Evolutionary conservation across 257 asterid species (phyloP), one percentile per base, ranked within the genome.

Genomic region (Catharanthus roseus): DNA sequence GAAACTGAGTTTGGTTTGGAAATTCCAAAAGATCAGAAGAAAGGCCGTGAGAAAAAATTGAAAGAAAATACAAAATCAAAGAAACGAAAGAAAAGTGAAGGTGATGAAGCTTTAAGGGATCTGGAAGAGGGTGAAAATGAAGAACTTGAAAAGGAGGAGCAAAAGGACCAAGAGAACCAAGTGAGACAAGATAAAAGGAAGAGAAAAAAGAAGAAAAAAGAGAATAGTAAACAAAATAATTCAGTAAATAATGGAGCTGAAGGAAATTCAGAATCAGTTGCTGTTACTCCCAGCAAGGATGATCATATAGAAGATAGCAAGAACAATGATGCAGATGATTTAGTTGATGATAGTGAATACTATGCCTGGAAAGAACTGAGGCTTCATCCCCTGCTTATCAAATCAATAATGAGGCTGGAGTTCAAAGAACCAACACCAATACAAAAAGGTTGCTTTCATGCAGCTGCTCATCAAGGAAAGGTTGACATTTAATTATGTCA

Each of bases 401-500:
- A 87, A 87, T 88, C 97, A 38, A 86, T 93, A 69, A 78, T 82
- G 78, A 73, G 86, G 75, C 88, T 91, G 70, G 89, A 93, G 77
- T 93, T 89, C 81, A 93, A 85, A 81, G 93, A 86, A 75, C 99
- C 99, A 67, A 93, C 99, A 36, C 95, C 90, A 15, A 88, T 93
- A 85, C 99, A 93, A 81, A 89, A 81, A 80, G 89, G 90, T 42
- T 93, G 96, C 71, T 89, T 93, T 77, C 99, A 97, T 81, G 95
- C 95, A 69, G 96, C 93, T 58, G 97, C 97, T 77, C 99, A 93
- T 83, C 96, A 91, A 82, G 99, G 99, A 79, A 93, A 93, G 99
- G 99, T 89, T 73, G 77, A 71, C 44, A 70, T 54, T 74, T 8
- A 74, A 34, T 68, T 44, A 34, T 4, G 60, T 65, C 49, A 63